Base-by-base conservation (phyloP, 139 green algal genomes). In the Chlamydomonas schloesseri region DNA sequence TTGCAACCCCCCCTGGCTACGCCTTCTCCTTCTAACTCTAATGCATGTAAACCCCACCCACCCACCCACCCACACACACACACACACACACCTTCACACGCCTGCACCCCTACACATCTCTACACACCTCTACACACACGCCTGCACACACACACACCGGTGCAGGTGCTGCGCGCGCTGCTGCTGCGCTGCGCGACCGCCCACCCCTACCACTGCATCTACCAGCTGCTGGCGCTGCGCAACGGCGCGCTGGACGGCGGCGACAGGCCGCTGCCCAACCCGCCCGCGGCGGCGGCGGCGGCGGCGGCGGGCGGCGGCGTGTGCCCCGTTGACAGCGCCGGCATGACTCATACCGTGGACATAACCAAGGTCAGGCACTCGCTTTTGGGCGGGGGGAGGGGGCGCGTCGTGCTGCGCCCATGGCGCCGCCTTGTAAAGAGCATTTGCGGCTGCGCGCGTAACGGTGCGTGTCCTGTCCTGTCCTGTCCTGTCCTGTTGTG, bases 171-270 rank as follows among this genome's bases (percentile, higher is more conserved):
- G 11, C 58, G 75, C 3, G 65, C 33, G 23, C 81, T 96, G 70
- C 83, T 99, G 53, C 68, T 87, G 55, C 89, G 88, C 26, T 76
- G 99, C 89, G 88, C 84, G 18, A 2, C 71, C 29, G 95, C 98
- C 20, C 97, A 99, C 84, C 97, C 97, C 14, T 93, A 96, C 89
- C 97, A 99, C 90, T 92, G 88, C 5, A 84, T 99, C 20, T 95
- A 94, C 88, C 93, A 96, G 73, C 85, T 97, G 14, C 90, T 96
- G 46, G 94, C 95, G 23, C 92, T 98, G 23, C 91, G 90, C 26
- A 96, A 98, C 71, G 94, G 93, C 65, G 90, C 67, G 50, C 55
- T 70, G 34, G 74, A 81, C 53, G 9, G 5, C 3, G 33, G 37
- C 29, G 74, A 34, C 9, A 55, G 34, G 53, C 55, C 31, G 50